Evolutionary conservation across 2,329 filamentous ascomycete genomes (phyloP).

Genomic region (Penicillium frequentans): DNA sequence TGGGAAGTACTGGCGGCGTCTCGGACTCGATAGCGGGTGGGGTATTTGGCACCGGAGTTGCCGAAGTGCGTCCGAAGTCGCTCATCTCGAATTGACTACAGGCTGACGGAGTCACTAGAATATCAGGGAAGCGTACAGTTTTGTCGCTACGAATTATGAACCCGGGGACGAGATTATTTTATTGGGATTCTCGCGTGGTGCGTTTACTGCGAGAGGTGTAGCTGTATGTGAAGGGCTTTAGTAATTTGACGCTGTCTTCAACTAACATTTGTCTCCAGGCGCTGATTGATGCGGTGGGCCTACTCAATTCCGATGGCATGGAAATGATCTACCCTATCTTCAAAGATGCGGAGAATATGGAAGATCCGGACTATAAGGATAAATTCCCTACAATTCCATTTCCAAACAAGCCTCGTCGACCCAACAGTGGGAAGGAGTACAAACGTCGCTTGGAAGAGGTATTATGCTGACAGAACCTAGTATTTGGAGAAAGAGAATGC

Average conservation of each 20-base stretch:
- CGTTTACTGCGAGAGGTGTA: conserved; percentile 38
- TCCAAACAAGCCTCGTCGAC: conserved; percentile 11
- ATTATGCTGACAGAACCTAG: not conserved
- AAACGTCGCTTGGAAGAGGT: conserved; percentile 17
- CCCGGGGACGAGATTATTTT: conserved; percentile 39
- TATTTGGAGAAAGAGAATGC: not conserved
- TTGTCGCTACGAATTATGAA: conserved; percentile 36
- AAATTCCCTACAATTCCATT: conserved; percentile 19
- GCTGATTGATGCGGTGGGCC: conserved; percentile 34
- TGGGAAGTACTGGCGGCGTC: conserved; percentile 14
- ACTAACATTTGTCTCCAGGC: conserved; percentile 12
- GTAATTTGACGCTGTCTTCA: not conserved
- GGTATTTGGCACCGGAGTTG: conserved; percentile 16
- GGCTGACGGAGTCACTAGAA: conserved; percentile 6
- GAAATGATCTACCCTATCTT: conserved; percentile 20
- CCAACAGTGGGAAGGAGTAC: conserved; percentile 11
- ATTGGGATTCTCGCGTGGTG: conserved; percentile 38
- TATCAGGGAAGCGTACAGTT: conserved; percentile 23
- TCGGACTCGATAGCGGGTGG: conserved; percentile 15
- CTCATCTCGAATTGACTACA: not conserved
- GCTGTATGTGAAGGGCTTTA: conserved; percentile 17
- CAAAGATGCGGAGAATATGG: conserved; percentile 15
- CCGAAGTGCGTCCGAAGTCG: conserved; percentile 10
- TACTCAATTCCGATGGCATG: conserved; percentile 21
- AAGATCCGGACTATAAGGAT: conserved; percentile 16